Percentiles rank a stretch among this genome's conserved stretches.
phyloP scores from a whole-genome alignment of 2,329 filamentous ascomycete species.

The Botrytis galanthina region DNA sequence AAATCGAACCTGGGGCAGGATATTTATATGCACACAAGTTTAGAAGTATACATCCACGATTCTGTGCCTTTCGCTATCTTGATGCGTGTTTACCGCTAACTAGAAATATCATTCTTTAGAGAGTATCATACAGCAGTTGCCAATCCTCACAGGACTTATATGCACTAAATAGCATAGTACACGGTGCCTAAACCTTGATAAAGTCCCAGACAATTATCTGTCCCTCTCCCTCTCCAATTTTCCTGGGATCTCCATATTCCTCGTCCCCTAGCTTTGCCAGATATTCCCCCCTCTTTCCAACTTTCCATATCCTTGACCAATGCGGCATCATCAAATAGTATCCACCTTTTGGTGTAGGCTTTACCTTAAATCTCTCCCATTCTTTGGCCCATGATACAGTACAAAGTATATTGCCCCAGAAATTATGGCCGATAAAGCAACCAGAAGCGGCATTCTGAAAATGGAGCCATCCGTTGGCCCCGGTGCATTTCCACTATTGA shows the following conservation, averaged over 20 bases:
- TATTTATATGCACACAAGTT: background rate
- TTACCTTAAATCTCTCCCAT: conserved; percentile 2
- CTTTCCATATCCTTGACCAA: background rate
- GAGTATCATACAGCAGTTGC: background rate
- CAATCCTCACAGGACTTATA: background rate
- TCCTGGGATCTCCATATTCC: background rate
- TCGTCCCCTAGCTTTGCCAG: conserved; percentile 6
- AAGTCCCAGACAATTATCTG: conserved; percentile 12
- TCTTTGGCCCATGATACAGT: background rate
- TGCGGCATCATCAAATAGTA: conserved; percentile 5
- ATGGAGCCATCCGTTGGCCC: conserved; percentile 1
- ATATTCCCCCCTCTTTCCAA: background rate
- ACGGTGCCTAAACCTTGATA: background rate
- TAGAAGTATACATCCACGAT: background rate
- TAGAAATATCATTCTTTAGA: background rate
- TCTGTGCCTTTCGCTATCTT: background rate
- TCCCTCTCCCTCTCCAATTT: background rate
- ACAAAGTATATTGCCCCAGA: background rate
- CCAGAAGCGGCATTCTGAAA: conserved; percentile 13
- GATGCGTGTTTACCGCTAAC: background rate
- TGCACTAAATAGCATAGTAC: background rate
- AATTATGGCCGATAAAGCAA: background rate
- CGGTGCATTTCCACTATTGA: conserved; percentile 11
- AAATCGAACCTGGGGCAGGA: background rate
- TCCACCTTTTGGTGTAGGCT: background rate